A percentile compares a stretch with the other conserved stretches of the same genome.
Evolutionary conservation across 2,329 filamentous ascomycete species (phyloP).

Genomic region (Calonectria hawksworthii): DNA sequence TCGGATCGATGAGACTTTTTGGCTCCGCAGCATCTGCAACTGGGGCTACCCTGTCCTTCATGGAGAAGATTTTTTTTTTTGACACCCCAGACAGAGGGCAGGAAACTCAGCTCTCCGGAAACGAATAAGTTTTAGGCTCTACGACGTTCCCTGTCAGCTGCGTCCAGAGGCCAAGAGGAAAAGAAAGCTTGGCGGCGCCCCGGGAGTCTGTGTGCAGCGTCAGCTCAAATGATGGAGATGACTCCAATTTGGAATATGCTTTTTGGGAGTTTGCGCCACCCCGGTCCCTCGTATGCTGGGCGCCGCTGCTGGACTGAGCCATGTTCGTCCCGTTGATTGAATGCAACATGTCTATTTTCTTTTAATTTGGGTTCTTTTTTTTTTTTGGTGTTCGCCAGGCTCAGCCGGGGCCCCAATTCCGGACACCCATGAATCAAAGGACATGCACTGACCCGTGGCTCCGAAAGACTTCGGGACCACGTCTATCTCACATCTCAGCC

Average conservation of each 20-base stretch:
- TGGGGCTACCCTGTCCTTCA: not conserved
- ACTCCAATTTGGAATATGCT: conserved; percentile 5
- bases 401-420: not conserved
- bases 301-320: not conserved
- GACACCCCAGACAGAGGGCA: not conserved
- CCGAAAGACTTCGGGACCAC: not conserved
- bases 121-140: conserved; percentile 2
- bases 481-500: not conserved
- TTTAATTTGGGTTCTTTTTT: not conserved
- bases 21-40: not conserved
- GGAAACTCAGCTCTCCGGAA: not conserved
- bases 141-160: not conserved
- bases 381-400: not conserved
- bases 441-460: not conserved
- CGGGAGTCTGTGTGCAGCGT: not conserved
- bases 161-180: not conserved
- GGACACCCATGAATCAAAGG: not conserved
- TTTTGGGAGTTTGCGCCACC: conserved; percentile 5
- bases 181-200: not conserved
- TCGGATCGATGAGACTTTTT: conserved; percentile 1
- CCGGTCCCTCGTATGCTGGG: not conserved
- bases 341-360: not conserved
- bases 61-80: not conserved
- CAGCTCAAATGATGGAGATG: not conserved
- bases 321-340: not conserved